Evolutionary conservation across 169 alveolate genomes (phyloP), one percentile per base, ranked within the genome.

Genomic region (Plasmodium yoelii): DNA sequence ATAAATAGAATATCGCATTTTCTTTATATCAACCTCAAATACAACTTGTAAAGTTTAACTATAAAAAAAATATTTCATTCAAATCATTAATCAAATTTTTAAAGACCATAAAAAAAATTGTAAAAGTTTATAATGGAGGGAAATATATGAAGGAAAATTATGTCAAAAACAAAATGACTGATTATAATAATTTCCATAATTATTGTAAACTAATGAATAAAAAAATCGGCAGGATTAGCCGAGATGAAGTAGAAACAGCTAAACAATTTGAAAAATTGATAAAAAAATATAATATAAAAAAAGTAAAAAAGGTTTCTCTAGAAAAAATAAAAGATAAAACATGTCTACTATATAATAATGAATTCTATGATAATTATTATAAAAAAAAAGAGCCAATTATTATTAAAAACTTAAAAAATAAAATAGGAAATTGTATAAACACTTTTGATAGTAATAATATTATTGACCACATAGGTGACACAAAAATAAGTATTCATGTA

Each of bases 181-280:
- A 34, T 34, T 34, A 34, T 34, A 34, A 51, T 46, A 44, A 49
- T 56, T 51, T 77, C 51, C 26, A 49, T 28, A 46, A 34, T 3
- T 77, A 77, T 57, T 63, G 70, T 24, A 53, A 65, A 63, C 46
- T 34, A 26, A 49, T 77, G n/a, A 57, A 77, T 26, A 51, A 39
- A 44, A 65, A 80, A 56, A 47, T 80, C 2, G 55, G 44, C 28
- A 18, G 46, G 13, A 69, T 84, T 13, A 10, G 24, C 19, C 65
- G 28, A 84, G 91, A 84, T 51, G 91, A 84, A 84, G 39, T 84
- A 68, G 68, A 68, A 84, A 84, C 91, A 57, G 91, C 86, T 7
- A 34, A 69, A n/a, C 42, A 46, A n/a, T 84, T 55, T 19, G 86
- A 84, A 84, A 69, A 84, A 57, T 15, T 84, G 42, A 84, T 84